A percentile compares a stretch with the other conserved stretches of the same genome.
Conservation (phyloP, 1,284 basidiomycete genomes). For the Rhizoctonia solani region DNA sequence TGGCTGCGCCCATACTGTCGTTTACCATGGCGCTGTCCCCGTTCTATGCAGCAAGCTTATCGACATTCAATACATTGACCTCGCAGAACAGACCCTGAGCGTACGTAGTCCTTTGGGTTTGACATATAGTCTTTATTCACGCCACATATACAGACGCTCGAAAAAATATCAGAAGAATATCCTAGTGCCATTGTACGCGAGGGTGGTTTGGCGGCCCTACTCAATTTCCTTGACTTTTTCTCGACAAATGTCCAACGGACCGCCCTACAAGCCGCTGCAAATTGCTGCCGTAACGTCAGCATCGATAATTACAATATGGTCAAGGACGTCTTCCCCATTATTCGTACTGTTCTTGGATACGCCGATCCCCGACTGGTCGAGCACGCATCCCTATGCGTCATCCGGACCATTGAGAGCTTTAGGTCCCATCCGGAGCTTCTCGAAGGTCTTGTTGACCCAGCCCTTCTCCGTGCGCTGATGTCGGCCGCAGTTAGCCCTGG, state of each 20-base stretch:
- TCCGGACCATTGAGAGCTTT: slow-evolving; percentile 89
- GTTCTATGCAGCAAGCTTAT: slow-evolving; percentile 93
- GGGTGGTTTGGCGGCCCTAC: slow-evolving; percentile 85
- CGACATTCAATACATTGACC: slow-evolving; percentile 94
- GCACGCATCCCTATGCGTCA: slow-evolving; percentile 89
- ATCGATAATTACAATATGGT: slow-evolving; percentile 87
- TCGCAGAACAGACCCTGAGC: slow-evolving; percentile 94
- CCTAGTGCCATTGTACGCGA: slow-evolving; percentile 93
- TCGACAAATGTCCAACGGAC: slow-evolving; percentile 95
- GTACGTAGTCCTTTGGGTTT: slow-evolving; percentile 60
- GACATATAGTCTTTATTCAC: slow-evolving; percentile 35
- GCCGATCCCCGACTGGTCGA: slow-evolving; percentile 93
- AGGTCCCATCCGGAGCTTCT: slow-evolving; percentile 82
- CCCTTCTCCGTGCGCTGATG: slow-evolving; percentile 84
- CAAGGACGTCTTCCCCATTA: slow-evolving; percentile 86
- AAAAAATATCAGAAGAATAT: slow-evolving; percentile 96
- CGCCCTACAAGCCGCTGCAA: slow-evolving; percentile 92
- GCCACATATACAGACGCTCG: slow-evolving; percentile 74
- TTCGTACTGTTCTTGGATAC: slow-evolving; percentile 87
- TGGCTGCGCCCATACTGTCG: slow-evolving; percentile 90
- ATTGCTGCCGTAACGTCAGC: slow-evolving; percentile 90
- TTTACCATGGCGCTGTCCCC: slow-evolving; percentile 92
- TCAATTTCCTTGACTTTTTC: slow-evolving; percentile 96
- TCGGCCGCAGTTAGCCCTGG: slow-evolving; percentile 80
- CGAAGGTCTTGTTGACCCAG: slow-evolving; percentile 79